Evolutionary conservation across 108 stramenopile genomes (phyloP), one percentile per base, ranked within the genome.

Genomic region (Cafeteria roenbergensis): DNA sequence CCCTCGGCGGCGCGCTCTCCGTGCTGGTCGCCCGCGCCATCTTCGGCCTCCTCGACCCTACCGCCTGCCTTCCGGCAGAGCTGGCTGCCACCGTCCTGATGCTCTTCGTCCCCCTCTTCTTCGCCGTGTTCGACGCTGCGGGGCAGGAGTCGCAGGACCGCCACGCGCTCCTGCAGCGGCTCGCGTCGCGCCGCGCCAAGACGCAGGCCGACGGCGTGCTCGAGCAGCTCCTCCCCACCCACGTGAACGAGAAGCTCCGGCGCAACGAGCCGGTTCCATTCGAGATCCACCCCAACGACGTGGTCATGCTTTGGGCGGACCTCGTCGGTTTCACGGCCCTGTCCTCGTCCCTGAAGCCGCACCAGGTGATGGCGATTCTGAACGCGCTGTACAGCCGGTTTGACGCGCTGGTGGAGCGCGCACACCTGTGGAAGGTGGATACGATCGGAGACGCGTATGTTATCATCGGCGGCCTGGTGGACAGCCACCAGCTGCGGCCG

Each of bases 391-490:
- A 78, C 63, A 75, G 66, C 22, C 60, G 42, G 36, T 73, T 80
- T 12, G 79, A 84, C 69, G 25, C 31, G 22, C 51, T 78, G 31
- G 55, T 68, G 6, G 55, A 42, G 1, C 66, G 70, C 53, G 72
- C 73, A 31, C 29, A 37, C 24, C 53, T 84, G 20, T 83, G 57
- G 63, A 86, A 86, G 62, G 35, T 84, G 12, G 83, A 86, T 58
- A 86, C 83, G 12, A 84, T 84, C 35, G 85, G 76, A 8, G 71
- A 77, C 52, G 76, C 67, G 1, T 75, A 71, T 34, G 65, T 75
- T 26, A 38, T 12, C n/a, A 27, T 61, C 17, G 6, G 12, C 42
- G 6, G 42, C 12, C 12, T 48, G 42, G 42, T 12, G 12, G 42
- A 48, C 42, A 48, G 42, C 42, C 42, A 48, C 12, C 42, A 48